Conservation (phyloP, 2,329 filamentous ascomycete species). For the Arthrobotrys iridis region DNA sequence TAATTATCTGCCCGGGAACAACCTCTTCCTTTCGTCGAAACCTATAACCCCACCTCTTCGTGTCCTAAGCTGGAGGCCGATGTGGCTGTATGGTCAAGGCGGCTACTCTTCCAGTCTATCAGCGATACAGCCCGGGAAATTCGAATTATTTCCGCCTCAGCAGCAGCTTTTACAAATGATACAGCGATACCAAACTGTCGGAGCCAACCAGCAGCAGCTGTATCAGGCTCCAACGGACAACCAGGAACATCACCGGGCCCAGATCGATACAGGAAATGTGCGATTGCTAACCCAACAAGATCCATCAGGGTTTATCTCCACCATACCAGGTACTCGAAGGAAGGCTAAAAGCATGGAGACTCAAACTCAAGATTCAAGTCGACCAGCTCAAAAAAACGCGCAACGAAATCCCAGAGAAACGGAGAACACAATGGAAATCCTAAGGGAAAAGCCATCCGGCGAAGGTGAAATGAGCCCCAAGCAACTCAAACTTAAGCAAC, state of each 20-base stretch:
- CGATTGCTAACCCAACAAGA: too few species aligned
- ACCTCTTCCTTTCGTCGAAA: constrained; percentile 1
- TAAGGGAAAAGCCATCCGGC: neutral
- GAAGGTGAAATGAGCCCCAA: neutral
- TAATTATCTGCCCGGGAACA: constrained; percentile 1
- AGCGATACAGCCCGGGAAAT: neutral
- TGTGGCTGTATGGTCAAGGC: constrained; percentile 19
- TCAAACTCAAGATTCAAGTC: too few species aligned
- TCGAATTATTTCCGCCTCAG: neutral
- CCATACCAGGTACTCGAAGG: too few species aligned
- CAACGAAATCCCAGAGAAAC: neutral
- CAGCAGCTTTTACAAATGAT: neutral
- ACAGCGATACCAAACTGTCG: neutral
- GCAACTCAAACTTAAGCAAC: neutral
- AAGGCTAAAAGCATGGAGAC: too few species aligned
- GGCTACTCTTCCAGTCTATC: constrained; percentile 11
- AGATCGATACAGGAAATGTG: neutral
- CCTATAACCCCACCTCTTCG: neutral
- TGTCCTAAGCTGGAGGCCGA: constrained; percentile 24
- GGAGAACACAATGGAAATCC: neutral
- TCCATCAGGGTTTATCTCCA: too few species aligned
- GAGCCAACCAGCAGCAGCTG: neutral
- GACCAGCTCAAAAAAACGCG: too few species aligned
- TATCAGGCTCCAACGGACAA: neutral
- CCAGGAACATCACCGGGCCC: neutral